Evolutionary conservation across 768 basidiomycete genomes (phyloP), one percentile per base, ranked within the genome.

Genomic region (Agaricus sinodeliciosus): DNA sequence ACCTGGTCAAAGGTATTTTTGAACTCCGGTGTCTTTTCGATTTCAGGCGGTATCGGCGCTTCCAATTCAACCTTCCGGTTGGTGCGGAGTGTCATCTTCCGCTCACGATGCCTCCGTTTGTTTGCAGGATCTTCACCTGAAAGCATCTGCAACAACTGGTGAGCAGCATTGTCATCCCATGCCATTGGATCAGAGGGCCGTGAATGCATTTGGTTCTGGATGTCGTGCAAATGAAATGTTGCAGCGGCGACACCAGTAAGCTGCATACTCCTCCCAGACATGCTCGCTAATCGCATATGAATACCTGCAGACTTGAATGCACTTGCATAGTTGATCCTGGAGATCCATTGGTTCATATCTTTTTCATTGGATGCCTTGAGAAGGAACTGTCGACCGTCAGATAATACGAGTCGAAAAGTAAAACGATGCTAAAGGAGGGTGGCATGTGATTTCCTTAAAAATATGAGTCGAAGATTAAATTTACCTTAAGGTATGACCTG

Each of bases 291-390:
- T 18, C 94, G 81, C 81, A 96, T 92, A 42, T 81, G 77, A 35
- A 97, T 74, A 9, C 87, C 87, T 13, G 84, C 77, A 1, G 90
- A 83, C 69, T 87, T 93, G 80, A 96, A 98, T 4, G 90, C 76
- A 54, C 91, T 87, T 2, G 93, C 93, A 63, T 96, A 98, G 68
- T 99, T 99, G 63, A 98, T 92, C 28, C 78, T 75, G 12, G 86
- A 78, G 57, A 98, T 84, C 96, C 96, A 99, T 57, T 85, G 80
- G 60, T 94, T 87, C 72, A 90, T 77, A 54, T 94, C 90, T 41
- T 71, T 66, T 55, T 85, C 83, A 60, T 79, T 75, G 11, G 73
- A 62, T 5, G 88, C 78, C 62, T 92, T 90, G 16, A 97, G 74
- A 35, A 98, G 79, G 55, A 87, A 81, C 59, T 92, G 88, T 0